Base-by-base conservation (phyloP, 1,284 basidiomycete species). In the Rhodotorula sp. region DNA sequence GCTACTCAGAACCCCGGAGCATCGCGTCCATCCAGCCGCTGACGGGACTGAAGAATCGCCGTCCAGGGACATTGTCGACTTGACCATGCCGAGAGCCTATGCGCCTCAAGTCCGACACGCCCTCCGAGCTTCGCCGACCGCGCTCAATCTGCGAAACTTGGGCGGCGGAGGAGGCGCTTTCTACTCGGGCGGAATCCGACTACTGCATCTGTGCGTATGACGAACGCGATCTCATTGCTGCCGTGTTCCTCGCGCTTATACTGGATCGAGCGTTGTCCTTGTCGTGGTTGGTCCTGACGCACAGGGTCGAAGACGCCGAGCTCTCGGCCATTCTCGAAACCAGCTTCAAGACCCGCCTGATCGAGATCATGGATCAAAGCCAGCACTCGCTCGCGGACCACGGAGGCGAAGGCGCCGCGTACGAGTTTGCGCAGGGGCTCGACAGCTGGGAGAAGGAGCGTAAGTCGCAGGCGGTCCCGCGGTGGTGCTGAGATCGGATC, bases 361-460 rank as follows among this genome's bases (percentile, higher is more conserved):
- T 74, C 34, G 76, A 79, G 65, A 72, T 80, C n/a, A 78, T 80
- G 72, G 79, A 80, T 63, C 78, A 79, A 51, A 77, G 76, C 26
- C 76, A 79, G 63, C 78, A 79, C 60, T 72, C 74, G 15, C 65
- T 76, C 21, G 71, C 79, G 14, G 71, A 78, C 39, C 62, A 72
- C 21, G 63, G 74, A 3, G 73, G 76, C 7, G 71, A 76, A 62
- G 74, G 78, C 54, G 74, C 75, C 15, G 76, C 77, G 23, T 78
- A 77, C 58, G 78, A 78, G 62, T 79, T 80, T 64, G 70, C 77
- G 14, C 73, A 77, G 49, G 77, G 75, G 1, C 60, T 80, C 49
- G 79, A 80, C 60, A 68, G 71, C 34, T 80, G 79, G 79, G 79
- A 80, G 71, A 79, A 78, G 56, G 77, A 80, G 65, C 62, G 79